These are phyloP conservation scores for Colletotrichum sp. DNA, from an alignment of 2,329 filamentous ascomycete species.

Conservation along the genomic window DNA sequence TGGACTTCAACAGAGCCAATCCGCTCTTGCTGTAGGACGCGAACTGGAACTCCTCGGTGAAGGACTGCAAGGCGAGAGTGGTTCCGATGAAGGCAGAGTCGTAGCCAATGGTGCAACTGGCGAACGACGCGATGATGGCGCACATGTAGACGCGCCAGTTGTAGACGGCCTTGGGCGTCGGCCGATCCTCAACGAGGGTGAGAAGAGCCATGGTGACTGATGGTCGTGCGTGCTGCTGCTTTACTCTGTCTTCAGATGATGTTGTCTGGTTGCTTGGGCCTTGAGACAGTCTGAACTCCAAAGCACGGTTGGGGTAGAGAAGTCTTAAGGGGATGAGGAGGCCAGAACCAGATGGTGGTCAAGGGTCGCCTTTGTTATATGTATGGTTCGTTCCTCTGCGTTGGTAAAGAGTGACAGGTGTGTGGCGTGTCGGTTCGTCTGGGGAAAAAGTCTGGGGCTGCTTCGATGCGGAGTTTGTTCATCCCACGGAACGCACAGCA, in stretches of 20 bases:
- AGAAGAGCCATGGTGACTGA: slow-evolving; percentile 47
- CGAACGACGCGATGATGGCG: slow-evolving; percentile 59
- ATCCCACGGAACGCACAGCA: neutral
- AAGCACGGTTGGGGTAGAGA: neutral
- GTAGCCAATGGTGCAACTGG: slow-evolving; percentile 62
- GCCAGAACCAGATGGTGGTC: neutral
- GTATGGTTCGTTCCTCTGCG: neutral
- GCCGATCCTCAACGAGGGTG: slow-evolving; percentile 58
- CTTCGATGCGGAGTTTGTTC: slow-evolving; percentile 8
- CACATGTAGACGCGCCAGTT: slow-evolving; percentile 65
- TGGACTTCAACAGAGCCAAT: slow-evolving; percentile 69
- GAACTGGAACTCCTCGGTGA: slow-evolving; percentile 72
- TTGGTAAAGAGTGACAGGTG: neutral
- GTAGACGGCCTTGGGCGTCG: slow-evolving; percentile 62
- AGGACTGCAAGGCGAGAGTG: slow-evolving; percentile 73
- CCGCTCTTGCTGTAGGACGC: slow-evolving; percentile 47
- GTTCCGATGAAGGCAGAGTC: slow-evolving; percentile 83
- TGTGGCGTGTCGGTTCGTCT: slow-evolving; percentile 10
- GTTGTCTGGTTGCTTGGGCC: neutral
- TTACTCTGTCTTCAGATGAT: neutral
- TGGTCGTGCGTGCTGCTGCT: neutral
- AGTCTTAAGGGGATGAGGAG: neutral
- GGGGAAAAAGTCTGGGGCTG: slow-evolving; percentile 20
- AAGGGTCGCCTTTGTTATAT: slow-evolving; percentile 19
- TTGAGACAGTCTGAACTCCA: slow-evolving; percentile 4